Conservation (phyloP, 2,329 filamentous ascomycete species). For the Xylaria sp. region DNA sequence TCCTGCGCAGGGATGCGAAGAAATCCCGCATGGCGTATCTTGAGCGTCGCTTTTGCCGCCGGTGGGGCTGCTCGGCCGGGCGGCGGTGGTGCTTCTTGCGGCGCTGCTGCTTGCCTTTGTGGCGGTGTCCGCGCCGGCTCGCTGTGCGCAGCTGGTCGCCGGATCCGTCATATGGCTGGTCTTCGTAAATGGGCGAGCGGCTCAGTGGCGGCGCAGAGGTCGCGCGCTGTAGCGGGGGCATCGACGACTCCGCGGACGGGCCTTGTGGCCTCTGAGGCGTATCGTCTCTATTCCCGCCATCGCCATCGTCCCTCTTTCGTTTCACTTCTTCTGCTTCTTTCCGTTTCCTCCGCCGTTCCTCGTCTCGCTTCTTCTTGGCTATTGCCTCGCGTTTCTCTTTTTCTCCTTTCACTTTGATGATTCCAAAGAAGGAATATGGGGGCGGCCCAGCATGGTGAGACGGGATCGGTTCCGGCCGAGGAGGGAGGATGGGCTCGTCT, state of each 20-base stretch:
- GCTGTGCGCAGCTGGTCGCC: not conserved
- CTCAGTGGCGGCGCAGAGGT: slow-evolving; percentile 11
- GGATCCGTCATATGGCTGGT: not conserved
- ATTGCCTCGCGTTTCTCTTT: slow-evolving; percentile 3
- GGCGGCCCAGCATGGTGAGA: not conserved
- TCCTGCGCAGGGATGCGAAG: slow-evolving; percentile 20
- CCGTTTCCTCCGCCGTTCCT: not conserved
- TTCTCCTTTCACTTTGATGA: slow-evolving; percentile 8
- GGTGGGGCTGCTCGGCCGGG: slow-evolving; percentile 10
- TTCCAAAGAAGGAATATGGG: slow-evolving; percentile 13
- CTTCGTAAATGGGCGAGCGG: not conserved
- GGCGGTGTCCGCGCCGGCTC: slow-evolving; percentile 1
- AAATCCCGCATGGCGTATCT: slow-evolving; percentile 14
- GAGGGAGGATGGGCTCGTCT: slow-evolving; percentile 16
- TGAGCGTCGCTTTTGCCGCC: slow-evolving; percentile 15
- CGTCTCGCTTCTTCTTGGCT: slow-evolving; percentile 1
- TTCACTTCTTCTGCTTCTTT: not conserved
- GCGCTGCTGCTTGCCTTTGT: not conserved
- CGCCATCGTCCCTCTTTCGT: not conserved
- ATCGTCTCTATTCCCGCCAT: not conserved
- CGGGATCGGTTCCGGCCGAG: slow-evolving; percentile 9
- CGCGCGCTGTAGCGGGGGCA: not conserved
- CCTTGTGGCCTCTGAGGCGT: not conserved
- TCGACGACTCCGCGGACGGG: not conserved
- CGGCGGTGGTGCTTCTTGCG: slow-evolving; percentile 22